phyloP scores from a whole-genome alignment of 2,329 filamentous ascomycete genomes.

The Aspergillus piperis region DNA sequence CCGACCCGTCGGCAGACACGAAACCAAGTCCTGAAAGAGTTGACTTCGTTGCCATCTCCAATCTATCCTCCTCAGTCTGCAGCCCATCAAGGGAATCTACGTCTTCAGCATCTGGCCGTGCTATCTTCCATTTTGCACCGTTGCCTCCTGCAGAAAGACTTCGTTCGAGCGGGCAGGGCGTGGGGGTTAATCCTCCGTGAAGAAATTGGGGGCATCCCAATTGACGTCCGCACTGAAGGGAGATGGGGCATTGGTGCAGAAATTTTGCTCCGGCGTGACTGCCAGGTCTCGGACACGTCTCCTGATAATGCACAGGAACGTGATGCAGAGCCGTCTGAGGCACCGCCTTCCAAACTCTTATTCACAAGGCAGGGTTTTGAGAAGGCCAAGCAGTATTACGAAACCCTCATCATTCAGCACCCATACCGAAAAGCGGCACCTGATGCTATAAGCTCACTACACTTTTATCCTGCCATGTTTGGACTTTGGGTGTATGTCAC shows the following conservation, averaged over 20 bases:
- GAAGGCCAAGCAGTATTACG: conserved; percentile 69
- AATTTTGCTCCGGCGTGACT: conserved; percentile 66
- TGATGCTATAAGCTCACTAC: conserved; percentile 63
- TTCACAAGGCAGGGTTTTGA: conserved; percentile 56
- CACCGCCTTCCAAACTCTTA: conserved; percentile 23
- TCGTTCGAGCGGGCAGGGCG: conserved; percentile 69
- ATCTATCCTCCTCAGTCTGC: conserved; percentile 37
- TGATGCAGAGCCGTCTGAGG: conserved; percentile 6
- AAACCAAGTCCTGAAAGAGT: conserved; percentile 25
- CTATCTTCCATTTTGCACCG: conserved; percentile 71
- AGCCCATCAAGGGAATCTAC: conserved; percentile 38
- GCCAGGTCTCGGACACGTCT: conserved; percentile 22
- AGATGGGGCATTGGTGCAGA: conserved; percentile 86
- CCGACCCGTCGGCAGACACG: conserved; percentile 14
- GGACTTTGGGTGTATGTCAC: conserved; percentile 77
- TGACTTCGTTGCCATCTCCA: conserved; percentile 36
- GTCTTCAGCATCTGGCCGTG: conserved; percentile 61
- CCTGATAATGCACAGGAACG: not conserved
- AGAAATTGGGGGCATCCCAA: conserved; percentile 55
- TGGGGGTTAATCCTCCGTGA: conserved; percentile 73
- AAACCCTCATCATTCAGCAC: conserved; percentile 74
- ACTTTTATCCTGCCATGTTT: conserved; percentile 81
- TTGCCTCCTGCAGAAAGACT: conserved; percentile 70
- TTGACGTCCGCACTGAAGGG: conserved; percentile 69
- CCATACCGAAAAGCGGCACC: conserved; percentile 66